Percentiles rank a stretch among this genome's conserved stretches.
phyloP scores from a whole-genome alignment of 1,139 yeast species.

The Protomyces arabidopsidicola region DNA sequence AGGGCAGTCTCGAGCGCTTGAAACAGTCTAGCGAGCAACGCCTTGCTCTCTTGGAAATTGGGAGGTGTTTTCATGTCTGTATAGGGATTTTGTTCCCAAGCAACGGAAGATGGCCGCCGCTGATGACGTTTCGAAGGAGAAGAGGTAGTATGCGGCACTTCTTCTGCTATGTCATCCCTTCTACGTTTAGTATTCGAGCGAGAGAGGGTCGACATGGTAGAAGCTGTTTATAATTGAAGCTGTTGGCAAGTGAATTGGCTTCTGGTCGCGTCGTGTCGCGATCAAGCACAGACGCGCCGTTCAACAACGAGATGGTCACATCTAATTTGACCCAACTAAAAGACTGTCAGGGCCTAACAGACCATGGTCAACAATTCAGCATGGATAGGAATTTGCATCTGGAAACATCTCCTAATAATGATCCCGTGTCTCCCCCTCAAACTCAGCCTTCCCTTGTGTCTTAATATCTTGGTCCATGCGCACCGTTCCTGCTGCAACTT shows the following conservation, averaged over 20 bases:
- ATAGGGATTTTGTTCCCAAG: background rate
- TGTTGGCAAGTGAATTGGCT: too few relatives aligned
- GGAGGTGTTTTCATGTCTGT: background rate
- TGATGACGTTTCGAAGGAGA: background rate
- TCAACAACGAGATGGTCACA: too few relatives aligned
- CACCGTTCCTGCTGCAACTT: constrained; percentile 12
- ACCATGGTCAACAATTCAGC: too few relatives aligned
- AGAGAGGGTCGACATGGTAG: background rate
- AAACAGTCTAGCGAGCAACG: constrained; percentile 1
- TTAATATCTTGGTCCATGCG: constrained; percentile 23
- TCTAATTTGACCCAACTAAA: too few relatives aligned
- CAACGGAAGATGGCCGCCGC: background rate
- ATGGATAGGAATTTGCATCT: too few relatives aligned
- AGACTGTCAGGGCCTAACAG: too few relatives aligned
- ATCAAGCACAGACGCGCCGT: too few relatives aligned
- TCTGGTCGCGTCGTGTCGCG: too few relatives aligned
- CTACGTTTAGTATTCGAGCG: background rate
- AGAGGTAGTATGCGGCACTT: background rate
- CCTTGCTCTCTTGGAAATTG: background rate
- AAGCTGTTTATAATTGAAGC: too few relatives aligned
- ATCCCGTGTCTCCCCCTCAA: constrained; percentile 17
- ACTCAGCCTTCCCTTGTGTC: constrained; percentile 22
- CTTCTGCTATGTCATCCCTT: background rate
- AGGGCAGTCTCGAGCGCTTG: constrained; percentile 18
- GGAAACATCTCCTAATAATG: background rate